Evolutionary conservation across 352 stramenopile species (phyloP), one percentile per base, ranked within the genome.

Genomic region (Globisporangium viniferum): DNA sequence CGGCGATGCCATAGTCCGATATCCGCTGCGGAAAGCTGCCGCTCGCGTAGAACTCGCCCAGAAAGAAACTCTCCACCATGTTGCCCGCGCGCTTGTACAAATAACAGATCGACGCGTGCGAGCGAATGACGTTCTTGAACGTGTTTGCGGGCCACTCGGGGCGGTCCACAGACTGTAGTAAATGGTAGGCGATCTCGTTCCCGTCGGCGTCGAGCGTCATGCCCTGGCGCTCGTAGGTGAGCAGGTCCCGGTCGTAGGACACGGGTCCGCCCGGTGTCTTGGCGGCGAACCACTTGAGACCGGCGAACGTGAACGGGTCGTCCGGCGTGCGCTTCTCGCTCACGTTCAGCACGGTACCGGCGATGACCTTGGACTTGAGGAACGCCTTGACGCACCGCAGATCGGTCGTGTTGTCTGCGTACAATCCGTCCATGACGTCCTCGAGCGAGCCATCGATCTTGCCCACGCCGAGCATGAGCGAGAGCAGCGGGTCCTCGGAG

Each of bases 171-270:
- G 79, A 87, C 54, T 84, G 75, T 71, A 86, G 69, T 49, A 79
- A 49, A 20, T 82, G 75, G 51, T 81, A 87, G 0, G 67, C 79
- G 67, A 84, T 75, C 1, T 77, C 70, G 14, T 75, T 75, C 2
- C 75, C 74, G 0, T 72, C 61, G 2, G 73, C 70, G 15, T 82
- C 74, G 0, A 70, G 62, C 2, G 82, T 71, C 14, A 79, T 61
- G 8, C 77, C 77, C 68, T 78, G 74, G 54, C 81, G 81, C 67
- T 87, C 79, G 39, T 81, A 84, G 64, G 78, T 81, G 54, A 78
- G 80, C 36, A 83, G 62, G 31, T 84, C 79, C 10, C 77, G 79
- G 59, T 87, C 76, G 64, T 64, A 68, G 3, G 69, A 62, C 1
- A 87, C 67, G 14, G 69, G 39, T 0, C 74, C 70, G 14, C 77